Conservation (phyloP, 2,329 filamentous ascomycete species). For the Aspergillus hiratsukae region DNA sequence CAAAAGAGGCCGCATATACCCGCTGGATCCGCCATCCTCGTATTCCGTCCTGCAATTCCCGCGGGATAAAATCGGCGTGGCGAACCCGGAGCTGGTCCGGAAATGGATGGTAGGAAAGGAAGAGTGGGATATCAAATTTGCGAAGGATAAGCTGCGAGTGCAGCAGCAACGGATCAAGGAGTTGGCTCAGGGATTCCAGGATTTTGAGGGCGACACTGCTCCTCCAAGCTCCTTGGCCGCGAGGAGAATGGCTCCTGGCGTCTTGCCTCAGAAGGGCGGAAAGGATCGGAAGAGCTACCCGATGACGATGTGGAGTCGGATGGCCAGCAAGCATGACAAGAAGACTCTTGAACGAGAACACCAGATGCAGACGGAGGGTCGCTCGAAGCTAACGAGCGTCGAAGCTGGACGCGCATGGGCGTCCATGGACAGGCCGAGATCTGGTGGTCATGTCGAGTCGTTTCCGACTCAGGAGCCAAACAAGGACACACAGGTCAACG, state of each 20-base stretch:
- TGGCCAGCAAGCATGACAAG: constrained; percentile 87
- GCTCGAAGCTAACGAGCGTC: constrained; percentile 22
- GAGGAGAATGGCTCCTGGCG: constrained; percentile 45
- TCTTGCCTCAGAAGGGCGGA: constrained; percentile 25
- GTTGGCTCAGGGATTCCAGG: constrained; percentile 65
- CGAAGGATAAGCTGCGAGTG: constrained; percentile 63
- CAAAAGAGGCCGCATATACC: constrained; percentile 68
- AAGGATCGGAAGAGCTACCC: constrained; percentile 67
- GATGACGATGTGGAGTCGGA: constrained; percentile 76
- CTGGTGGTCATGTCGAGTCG: background rate
- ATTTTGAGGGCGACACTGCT: constrained; percentile 70
- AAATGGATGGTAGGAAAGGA: constrained; percentile 77
- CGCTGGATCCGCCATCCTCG: constrained; percentile 60
- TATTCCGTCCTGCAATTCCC: constrained; percentile 64
- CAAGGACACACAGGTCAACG: background rate
- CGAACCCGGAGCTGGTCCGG: constrained; percentile 72
- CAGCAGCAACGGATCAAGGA: constrained; percentile 71
- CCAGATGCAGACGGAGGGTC: constrained; percentile 14
- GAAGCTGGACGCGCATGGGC: constrained; percentile 25
- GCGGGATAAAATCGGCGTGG: constrained; percentile 64
- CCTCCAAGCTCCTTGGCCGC: constrained; percentile 81
- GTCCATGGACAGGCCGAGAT: constrained; percentile 10
- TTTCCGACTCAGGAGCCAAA: background rate
- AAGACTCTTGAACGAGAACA: constrained; percentile 52
- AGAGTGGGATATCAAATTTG: constrained; percentile 69